Conservation (phyloP, 164 flowering plant genomes). For the Paratinospora sagittata region DNA sequence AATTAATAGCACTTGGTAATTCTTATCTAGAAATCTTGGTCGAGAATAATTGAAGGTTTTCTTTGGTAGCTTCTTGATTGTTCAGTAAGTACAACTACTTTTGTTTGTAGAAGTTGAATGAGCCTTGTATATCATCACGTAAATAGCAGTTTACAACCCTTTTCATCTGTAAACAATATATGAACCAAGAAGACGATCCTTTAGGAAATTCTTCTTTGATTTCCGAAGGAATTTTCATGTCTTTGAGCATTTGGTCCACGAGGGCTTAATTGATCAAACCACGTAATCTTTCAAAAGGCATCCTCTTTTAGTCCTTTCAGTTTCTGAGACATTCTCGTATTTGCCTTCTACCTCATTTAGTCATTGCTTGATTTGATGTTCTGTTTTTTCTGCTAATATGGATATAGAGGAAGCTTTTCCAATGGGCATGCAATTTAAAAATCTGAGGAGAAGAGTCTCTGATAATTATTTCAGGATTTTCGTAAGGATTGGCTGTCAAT, state of each 20-base stretch:
- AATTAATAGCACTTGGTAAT: too few relatives aligned
- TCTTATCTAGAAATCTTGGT: too few relatives aligned
- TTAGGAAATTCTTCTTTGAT: neutral
- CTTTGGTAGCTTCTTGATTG: too few relatives aligned
- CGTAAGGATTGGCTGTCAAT: conserved; percentile 93
- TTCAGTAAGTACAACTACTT: too few relatives aligned
- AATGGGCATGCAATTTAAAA: neutral
- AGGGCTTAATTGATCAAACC: neutral
- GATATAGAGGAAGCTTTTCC: neutral
- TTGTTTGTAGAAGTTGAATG: too few relatives aligned
- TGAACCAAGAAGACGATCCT: too few relatives aligned
- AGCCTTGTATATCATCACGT: too few relatives aligned
- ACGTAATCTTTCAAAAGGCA: neutral
- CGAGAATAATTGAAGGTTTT: too few relatives aligned
- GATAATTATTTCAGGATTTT: conserved; percentile 46
- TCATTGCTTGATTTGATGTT: neutral
- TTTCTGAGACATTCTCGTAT: neutral
- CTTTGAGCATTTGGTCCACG: neutral
- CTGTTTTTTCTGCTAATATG: neutral
- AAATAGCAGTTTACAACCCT: too few relatives aligned
- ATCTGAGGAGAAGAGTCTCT: neutral
- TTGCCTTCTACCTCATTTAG: neutral
- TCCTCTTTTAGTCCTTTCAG: too few relatives aligned
- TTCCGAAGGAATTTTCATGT: neutral
- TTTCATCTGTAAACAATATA: too few relatives aligned